Base-by-base conservation (phyloP, 257 asterid species). In the Nyctanthes arbortristis region DNA sequence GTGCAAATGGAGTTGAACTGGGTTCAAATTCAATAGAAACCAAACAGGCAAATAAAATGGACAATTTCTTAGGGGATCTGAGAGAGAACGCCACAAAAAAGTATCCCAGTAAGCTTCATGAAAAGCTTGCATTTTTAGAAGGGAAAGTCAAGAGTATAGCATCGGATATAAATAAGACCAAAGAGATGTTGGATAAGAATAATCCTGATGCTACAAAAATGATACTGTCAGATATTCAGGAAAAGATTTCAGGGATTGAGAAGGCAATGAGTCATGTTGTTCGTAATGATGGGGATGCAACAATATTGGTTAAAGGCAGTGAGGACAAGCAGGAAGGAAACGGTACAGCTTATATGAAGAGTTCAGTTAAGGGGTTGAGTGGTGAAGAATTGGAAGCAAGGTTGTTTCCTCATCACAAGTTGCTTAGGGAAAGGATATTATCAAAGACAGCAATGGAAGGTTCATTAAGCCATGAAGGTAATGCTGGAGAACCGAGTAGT, bases 71-170 rank as follows among this genome's bases (percentile, higher is more conserved):
- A 2, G 74, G 68, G 31, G 39, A 57, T 55, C 43, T 71, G 14
- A 73, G 62, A 74, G 85, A 68, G 69, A 82, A 75, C 65, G 40
- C 77, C 20, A 61, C 31, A 24, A 78, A 71, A 61, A 84, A 87
- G 78, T 79, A 84, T 62, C 83, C 87, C 0, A 88, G 91, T 73
- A 88, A 86, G 77, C 80, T 90, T 39, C 93, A 83, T 0, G 96
- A 88, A 70, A 90, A 90, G 82, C 97, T 90, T 68, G 93, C 96
- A 0, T 83, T 79, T 71, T 73, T 90, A 76, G 97, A 90, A 83
- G 96, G 95, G 34, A 90, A 88, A 71, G 97, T 90, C 71, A 88
- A 83, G 79, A 82, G 89, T 76, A 88, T 90, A 75, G 92, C 97
- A 2, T 70, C 93, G 0, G 96, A 90, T 75, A 88, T 90, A 64